phyloP scores from a whole-genome alignment of 148 eudicot species.

The Rhododendron henanense region DNA sequence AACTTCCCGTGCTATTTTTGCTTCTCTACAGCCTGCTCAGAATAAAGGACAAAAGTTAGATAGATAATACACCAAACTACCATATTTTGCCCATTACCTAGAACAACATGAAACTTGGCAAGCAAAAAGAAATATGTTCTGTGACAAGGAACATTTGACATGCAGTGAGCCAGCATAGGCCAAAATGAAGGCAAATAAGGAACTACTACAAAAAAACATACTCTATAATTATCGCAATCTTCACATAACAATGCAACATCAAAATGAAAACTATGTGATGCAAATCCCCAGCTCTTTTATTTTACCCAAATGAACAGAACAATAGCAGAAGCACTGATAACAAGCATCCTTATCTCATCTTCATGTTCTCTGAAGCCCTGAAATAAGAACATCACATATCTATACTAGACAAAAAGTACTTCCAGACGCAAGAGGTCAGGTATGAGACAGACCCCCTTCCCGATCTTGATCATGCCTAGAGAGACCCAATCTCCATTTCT shows the following conservation, averaged over 20 bases:
- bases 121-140: neutral
- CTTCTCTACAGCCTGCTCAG: conserved; percentile 12
- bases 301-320: neutral
- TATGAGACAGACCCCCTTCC: neutral
- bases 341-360: neutral
- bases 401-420: too few relatives aligned
- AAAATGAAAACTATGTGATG: neutral
- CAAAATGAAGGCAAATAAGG: neutral
- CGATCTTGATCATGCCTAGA: neutral
- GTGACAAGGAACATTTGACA: neutral
- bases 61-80: neutral
- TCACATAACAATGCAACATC: neutral
- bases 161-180: neutral
- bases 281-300: neutral
- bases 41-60: neutral
- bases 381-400: neutral
- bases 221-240: neutral
- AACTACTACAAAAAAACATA: neutral
- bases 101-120: neutral
- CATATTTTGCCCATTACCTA: neutral
- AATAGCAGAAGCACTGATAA: neutral
- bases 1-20: neutral
- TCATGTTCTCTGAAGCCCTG: neutral
- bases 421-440: neutral
- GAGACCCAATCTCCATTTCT: neutral